Evolutionary conservation across 352 stramenopile genomes (phyloP), one percentile per base, ranked within the genome.

Genomic region (Pythium guiyangense): DNA sequence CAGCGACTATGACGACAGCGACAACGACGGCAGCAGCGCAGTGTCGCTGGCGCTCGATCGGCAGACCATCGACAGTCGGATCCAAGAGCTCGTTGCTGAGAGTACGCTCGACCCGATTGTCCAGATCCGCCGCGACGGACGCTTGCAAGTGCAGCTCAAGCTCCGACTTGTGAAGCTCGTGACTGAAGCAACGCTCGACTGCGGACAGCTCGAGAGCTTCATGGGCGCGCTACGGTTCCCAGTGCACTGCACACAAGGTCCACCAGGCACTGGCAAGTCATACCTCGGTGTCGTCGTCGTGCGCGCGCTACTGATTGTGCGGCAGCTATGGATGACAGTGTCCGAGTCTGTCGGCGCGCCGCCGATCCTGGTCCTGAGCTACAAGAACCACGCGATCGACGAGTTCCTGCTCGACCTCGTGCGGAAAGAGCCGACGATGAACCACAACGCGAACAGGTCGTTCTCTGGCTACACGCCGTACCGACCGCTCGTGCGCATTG

Each of bases 351-450:
- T 94, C 25, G 83, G 79, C 0, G 69, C 84, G 20, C 83, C 81
- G 14, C 84, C 84, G 9, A 94, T 94, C 44, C 62, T 96, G 26
- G 79, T 94, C 18, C 57, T 96, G 8, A 92, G 76, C 26, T 96
- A 96, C 72, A 95, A 94, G 59, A 96, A 95, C 60, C 84, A 96
- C 59, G 84, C 84, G 26, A 91, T 90, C 39, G 87, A 96, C 60
- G 85, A 94, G 46, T 94, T 96, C 59, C 42, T 94, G 26, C 39
- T 84, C 22, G 87, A 96, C 49, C 66, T 96, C 27, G 59, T 94
- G 6, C 79, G 77, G 35, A 70, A 72, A 0, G 77, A 90, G 37
- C 61, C 64, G 31, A 63, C 63, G 2, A 52, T 85, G 34, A 50
- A 67, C 3, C 62, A 83, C 42, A 51, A 15, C 3, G 25, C 37